Evolutionary conservation across 495 filamentous ascomycete genomes (phyloP), one percentile per base, ranked within the genome.

Genomic region (Lasiosphaeria ovina): DNA sequence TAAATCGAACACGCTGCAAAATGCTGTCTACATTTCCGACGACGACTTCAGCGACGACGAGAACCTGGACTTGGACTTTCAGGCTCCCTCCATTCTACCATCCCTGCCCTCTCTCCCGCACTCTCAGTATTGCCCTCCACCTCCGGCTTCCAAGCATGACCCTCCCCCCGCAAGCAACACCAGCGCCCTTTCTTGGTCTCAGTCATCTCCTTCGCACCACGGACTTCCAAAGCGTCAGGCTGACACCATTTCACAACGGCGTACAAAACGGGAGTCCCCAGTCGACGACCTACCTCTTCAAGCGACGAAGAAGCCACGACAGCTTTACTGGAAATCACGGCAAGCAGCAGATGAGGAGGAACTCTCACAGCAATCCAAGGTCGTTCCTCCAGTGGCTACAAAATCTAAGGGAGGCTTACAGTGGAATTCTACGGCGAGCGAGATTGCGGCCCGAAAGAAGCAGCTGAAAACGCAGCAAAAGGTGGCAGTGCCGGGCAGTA

Each of bases 371-470:
- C 35, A 53, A 14, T 34, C 55, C 45, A 42, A 66, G 10, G 47
- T 50, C n/a, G 42, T 42, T 31, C 35, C 64, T 67, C 77, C 54
- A 11, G 72, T 62, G 58, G 76, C 53, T 8, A 62, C 73, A 0
- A 81, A 80, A 35, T 62, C 75, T 16, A 76, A 74, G 58, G 57
- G 51, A 1, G 48, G 63, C 4, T 61, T 73, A 24, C 79, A 82
- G 3, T 98, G 94, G 94, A 89, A 96, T 65, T 87, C 87, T 40
- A 91, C 87, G 9, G 88, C 84, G 4, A 93, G 88, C 63, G 88
- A 89, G 3, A 74, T 96, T 42, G 93, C 93, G 66, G 90, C 91
- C 52, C 86, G 89, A 57, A 89, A 92, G 70, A 92, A 88, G 69
- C 83, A 86, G 64, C 77, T 93, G 44, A 88, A 91, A 74, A 85